Evolutionary conservation across 1,284 basidiomycete genomes (phyloP).

Genomic region (Exsudoporus floridanus): DNA sequence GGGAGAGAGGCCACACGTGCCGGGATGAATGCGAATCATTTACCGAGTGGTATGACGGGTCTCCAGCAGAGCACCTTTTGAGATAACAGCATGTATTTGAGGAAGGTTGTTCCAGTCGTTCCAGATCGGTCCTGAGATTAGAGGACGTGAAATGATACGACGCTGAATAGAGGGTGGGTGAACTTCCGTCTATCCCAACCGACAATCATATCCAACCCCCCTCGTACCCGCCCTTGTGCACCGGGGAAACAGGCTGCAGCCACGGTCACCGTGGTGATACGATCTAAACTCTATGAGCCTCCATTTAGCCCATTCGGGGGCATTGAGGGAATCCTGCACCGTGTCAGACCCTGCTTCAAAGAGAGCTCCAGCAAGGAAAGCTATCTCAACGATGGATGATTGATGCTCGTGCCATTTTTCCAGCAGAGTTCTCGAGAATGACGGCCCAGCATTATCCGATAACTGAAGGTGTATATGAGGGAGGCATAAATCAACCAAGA

Average conservation of each 20-base stretch:
- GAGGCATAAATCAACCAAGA: no score
- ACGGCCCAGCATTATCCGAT: constrained; percentile 40
- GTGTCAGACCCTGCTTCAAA: constrained; percentile 68
- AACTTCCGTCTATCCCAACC: constrained; percentile 50
- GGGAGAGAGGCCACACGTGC: constrained; percentile 27
- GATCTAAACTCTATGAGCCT: constrained; percentile 46
- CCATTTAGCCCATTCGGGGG: not conserved
- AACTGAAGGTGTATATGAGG: constrained; percentile 22
- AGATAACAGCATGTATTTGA: constrained; percentile 59
- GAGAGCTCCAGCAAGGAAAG: constrained; percentile 62
- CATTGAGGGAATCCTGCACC: constrained; percentile 20
- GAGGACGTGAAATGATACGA: not conserved
- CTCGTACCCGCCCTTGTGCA: constrained; percentile 53
- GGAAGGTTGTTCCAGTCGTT: constrained; percentile 52
- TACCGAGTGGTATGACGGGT: constrained; percentile 54
- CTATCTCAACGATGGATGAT: constrained; percentile 52
- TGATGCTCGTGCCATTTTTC: constrained; percentile 51
- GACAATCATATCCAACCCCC: constrained; percentile 60
- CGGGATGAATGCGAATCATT: constrained; percentile 18
- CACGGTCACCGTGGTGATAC: constrained; percentile 56
- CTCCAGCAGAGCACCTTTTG: constrained; percentile 66
- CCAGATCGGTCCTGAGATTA: constrained; percentile 41
- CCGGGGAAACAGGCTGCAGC: constrained; percentile 64
- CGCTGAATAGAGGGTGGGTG: not conserved
- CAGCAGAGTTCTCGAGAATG: constrained; percentile 57